Base-by-base conservation (phyloP, 352 stramenopile genomes). In the Phytophthora lateralis region DNA sequence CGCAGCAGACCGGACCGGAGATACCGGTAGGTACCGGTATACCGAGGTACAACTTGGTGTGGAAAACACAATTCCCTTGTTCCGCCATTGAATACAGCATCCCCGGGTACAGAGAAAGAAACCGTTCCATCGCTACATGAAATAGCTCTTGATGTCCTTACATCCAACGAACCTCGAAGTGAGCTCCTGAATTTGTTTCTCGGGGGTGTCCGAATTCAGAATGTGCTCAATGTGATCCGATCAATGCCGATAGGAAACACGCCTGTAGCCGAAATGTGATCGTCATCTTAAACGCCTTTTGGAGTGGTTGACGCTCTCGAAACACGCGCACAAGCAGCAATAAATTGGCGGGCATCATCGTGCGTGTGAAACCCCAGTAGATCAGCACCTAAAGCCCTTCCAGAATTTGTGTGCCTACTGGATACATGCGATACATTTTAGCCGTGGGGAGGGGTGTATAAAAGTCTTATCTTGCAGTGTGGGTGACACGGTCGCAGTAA, bases 181-280 rank as follows among this genome's bases (percentile, higher is more conserved):
- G 14, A 91, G 63, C 34, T 91, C 78, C 14, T 77, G 49, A 37
- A 91, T 84, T 12, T 80, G 78, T 17, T 78, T 67, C 48, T 90
- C 70, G 1, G 77, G 83, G 9, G 66, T 69, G 0, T 91, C 66
- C 10, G 63, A 60, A 7, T 74, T 71, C 12, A 88, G 30, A 38
- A 87, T 85, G 11, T 70, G 43, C 45, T 93, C 82, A 64, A 97
- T 96, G 47, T 90, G 82, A 7, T 95, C 85, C 1, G 85, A 46
- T 95, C 75, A 45, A 96, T 94, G 35, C 88, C 88, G 50, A 95
- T 94, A 18, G 88, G 88, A 41, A 88, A 95, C 20, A 96, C 82
- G 1, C 88, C 88, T 44, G 94, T 79, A 1, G 75, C 71, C 10
- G 82, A 55, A 94, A 96, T n/a, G 27, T 93, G 89, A 37, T 89